These are phyloP conservation scores for Anacardium occidentale DNA, from an alignment of 345 rosid species.

Conservation along the genomic window DNA sequence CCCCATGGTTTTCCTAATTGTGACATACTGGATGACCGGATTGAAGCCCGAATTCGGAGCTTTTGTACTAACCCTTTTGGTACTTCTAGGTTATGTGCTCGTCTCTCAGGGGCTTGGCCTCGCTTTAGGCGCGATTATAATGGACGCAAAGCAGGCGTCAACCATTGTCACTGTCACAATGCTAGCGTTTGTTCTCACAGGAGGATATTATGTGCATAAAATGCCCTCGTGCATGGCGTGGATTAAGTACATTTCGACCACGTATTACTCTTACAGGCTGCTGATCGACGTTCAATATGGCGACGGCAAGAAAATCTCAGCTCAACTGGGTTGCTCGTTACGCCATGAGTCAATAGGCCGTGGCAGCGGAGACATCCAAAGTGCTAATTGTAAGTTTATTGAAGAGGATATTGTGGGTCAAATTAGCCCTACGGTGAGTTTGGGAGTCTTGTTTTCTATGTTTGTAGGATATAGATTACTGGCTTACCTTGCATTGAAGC, in stretches of 20 bases:
- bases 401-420: conserved; percentile 68
- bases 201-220: conserved; percentile 84
- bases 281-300: conserved; percentile 70
- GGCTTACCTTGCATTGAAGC: conserved; percentile 79
- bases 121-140: conserved; percentile 75
- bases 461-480: conserved; percentile 74
- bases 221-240: conserved; percentile 70
- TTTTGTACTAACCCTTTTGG: conserved; percentile 54
- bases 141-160: conserved; percentile 93
- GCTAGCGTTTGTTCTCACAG: conserved; percentile 82
- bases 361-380: not conserved
- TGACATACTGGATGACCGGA: conserved; percentile 84
- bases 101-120: conserved; percentile 90
- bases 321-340: conserved; percentile 46
- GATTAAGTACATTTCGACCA: conserved; percentile 75
- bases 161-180: conserved; percentile 77
- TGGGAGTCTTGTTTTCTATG: conserved; percentile 55
- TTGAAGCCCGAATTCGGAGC: conserved; percentile 53
- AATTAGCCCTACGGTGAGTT: conserved; percentile 47
- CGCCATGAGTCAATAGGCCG: not conserved
- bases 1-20: conserved; percentile 59
- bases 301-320: conserved; percentile 42
- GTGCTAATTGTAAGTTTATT: conserved; percentile 53
- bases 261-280: conserved; percentile 70
- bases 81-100: conserved; percentile 69